A percentile compares a stretch with the other conserved stretches of the same genome.
Conservation (phyloP, 129 eudicot species). For the Oenanthe sinensis region DNA sequence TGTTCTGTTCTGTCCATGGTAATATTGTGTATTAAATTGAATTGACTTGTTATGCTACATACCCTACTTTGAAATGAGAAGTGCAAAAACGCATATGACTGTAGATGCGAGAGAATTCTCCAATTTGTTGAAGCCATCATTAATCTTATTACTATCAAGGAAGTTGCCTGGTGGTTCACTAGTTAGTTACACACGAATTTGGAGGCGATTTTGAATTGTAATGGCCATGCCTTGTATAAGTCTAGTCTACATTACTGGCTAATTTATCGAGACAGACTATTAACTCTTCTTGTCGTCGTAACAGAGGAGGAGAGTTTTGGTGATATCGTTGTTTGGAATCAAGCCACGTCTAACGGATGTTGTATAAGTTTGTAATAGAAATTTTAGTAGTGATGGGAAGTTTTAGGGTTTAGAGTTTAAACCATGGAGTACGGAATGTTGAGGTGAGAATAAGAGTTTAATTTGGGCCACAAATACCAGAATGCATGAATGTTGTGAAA, state of each 20-base stretch:
- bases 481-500: slow-evolving; percentile 3
- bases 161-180: neutral
- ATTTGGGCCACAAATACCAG: neutral
- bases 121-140: neutral
- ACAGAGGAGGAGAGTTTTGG: neutral
- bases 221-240: neutral
- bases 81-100: neutral
- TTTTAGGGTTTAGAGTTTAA: neutral
- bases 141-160: neutral
- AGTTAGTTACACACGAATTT: neutral
- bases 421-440: neutral
- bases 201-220: neutral
- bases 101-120: neutral
- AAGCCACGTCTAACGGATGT: neutral
- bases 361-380: neutral
- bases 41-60: neutral
- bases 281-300: neutral
- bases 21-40: neutral
- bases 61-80: neutral
- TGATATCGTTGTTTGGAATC: neutral
- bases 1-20: slow-evolving; percentile 6
- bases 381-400: neutral
- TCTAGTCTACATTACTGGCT: neutral
- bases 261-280: neutral
- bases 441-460: neutral